Evolutionary conservation across 2,329 filamentous ascomycete species (phyloP).

Genomic region (Diaporthe aspalathi): DNA sequence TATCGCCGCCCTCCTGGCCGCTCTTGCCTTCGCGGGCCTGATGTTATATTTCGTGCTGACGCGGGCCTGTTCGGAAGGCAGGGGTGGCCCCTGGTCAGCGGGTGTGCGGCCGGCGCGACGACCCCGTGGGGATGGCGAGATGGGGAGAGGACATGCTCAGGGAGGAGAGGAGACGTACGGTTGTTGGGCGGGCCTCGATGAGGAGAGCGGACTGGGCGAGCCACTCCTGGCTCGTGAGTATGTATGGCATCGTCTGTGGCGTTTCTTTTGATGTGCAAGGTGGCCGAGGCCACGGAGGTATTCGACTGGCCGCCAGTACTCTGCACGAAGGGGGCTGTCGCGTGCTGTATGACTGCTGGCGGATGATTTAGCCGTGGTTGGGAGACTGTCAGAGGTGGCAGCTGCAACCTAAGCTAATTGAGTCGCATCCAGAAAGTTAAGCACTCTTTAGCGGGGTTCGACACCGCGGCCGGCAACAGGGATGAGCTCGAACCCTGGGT

Average conservation of each 20-base stretch:
- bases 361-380: neutral
- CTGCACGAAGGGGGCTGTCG: neutral
- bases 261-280: neutral
- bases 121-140: neutral
- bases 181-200: slow-evolving; percentile 85
- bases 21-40: slow-evolving; percentile 54
- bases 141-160: slow-evolving; percentile 31
- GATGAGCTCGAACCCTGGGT: neutral
- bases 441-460: slow-evolving; percentile 29
- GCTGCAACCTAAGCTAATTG: slow-evolving; percentile 1
- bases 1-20: slow-evolving; percentile 41
- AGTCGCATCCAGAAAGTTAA: neutral
- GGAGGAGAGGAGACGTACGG: slow-evolving; percentile 69
- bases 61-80: slow-evolving; percentile 70
- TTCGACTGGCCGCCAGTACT: neutral
- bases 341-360: neutral
- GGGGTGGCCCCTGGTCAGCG: slow-evolving; percentile 36
- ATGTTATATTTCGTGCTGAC: slow-evolving; percentile 95
- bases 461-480: slow-evolving; percentile 19
- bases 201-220: slow-evolving; percentile 88
- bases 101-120: slow-evolving; percentile 1
- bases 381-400: neutral
- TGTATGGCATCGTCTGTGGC: slow-evolving; percentile 75
- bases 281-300: neutral
- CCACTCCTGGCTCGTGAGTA: slow-evolving; percentile 88